phyloP scores from a whole-genome alignment of 78 protist species.

The Dictyostelium firmibasis region DNA sequence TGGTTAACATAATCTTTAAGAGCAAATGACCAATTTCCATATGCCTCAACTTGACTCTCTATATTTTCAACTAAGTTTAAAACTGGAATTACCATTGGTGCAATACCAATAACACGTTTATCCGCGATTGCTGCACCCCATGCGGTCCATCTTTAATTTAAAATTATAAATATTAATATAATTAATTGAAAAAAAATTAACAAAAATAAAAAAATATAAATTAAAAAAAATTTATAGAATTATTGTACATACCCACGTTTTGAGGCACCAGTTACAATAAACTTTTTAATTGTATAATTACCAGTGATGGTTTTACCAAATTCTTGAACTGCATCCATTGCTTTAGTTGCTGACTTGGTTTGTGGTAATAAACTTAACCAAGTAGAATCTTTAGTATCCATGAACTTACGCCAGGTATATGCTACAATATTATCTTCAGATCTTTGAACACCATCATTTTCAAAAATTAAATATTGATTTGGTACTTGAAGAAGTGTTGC shows the following conservation, averaged over 20 bases:
- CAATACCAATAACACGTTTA: constrained; percentile 57
- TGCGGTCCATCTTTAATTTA: constrained; percentile 17
- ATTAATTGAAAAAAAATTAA: no score
- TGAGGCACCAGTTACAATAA: constrained; percentile 48
- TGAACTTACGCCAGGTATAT: constrained; percentile 23
- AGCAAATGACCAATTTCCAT: constrained; percentile 59
- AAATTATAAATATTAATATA: no score
- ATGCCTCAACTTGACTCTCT: constrained; percentile 5
- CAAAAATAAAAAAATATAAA: no score
- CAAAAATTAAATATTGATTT: constrained; percentile 36
- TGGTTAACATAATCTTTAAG: constrained; percentile 17
- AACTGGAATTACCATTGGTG: constrained; percentile 75
- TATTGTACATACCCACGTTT: constrained; percentile 27
- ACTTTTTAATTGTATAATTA: constrained; percentile 9
- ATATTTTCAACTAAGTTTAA: background rate
- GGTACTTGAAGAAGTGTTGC: constrained; percentile 14
- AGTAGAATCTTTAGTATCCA: background rate
- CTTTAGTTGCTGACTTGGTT: background rate
- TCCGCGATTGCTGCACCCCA: constrained; percentile 68
- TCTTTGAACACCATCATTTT: background rate
- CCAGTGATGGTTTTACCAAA: background rate
- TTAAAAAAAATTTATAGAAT: no score
- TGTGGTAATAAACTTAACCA: constrained; percentile 25
- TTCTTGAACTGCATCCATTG: constrained; percentile 42
- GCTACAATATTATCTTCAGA: constrained; percentile 52